Percentiles rank a stretch among this genome's conserved stretches.
Evolutionary conservation across 2,329 filamentous ascomycete species (phyloP).

Genomic region (Fusarium keratoplasticum): DNA sequence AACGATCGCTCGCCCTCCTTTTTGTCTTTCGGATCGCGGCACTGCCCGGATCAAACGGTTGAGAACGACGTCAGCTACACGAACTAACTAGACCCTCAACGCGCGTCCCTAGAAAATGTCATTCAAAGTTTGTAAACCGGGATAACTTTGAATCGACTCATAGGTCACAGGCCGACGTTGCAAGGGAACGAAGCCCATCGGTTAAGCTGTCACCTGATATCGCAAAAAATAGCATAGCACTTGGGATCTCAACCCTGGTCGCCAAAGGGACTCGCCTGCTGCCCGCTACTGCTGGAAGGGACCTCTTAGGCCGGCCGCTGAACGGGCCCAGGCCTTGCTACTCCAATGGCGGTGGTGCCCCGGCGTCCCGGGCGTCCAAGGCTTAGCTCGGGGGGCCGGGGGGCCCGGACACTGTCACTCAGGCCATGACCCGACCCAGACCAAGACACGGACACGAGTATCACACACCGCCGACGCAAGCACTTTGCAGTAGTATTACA

Average conservation of each 20-base stretch:
- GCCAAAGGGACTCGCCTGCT: constrained; percentile 14
- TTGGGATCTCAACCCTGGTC: constrained; percentile 9
- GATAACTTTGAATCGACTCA: not conserved
- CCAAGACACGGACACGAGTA: not conserved
- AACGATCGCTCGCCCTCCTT: constrained; percentile 23
- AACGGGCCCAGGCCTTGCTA: not conserved
- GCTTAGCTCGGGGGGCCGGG: constrained; percentile 18
- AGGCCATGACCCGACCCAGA: constrained; percentile 3
- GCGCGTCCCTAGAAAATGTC: constrained; percentile 18
- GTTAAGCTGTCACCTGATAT: constrained; percentile 33
- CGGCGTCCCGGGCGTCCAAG: constrained; percentile 1
- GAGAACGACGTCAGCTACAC: constrained; percentile 32
- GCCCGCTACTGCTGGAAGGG: constrained; percentile 37
- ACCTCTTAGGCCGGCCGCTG: constrained; percentile 13
- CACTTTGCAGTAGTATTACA: constrained; percentile 8
- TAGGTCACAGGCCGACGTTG: constrained; percentile 16
- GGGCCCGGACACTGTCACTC: constrained; percentile 12
- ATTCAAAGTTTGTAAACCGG: not conserved
- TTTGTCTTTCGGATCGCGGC: constrained; percentile 28
- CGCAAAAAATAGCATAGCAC: constrained; percentile 1
- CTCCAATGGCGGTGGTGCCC: constrained; percentile 11
- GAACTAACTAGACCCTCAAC: constrained; percentile 13
- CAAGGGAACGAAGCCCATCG: constrained; percentile 21
- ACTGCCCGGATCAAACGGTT: constrained; percentile 25
- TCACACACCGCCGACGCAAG: constrained; percentile 9